Percentiles rank a stretch among this genome's conserved stretches.
phyloP scores from a whole-genome alignment of 2,329 filamentous ascomycete species.

The Proliferodiscus dingleyae region DNA sequence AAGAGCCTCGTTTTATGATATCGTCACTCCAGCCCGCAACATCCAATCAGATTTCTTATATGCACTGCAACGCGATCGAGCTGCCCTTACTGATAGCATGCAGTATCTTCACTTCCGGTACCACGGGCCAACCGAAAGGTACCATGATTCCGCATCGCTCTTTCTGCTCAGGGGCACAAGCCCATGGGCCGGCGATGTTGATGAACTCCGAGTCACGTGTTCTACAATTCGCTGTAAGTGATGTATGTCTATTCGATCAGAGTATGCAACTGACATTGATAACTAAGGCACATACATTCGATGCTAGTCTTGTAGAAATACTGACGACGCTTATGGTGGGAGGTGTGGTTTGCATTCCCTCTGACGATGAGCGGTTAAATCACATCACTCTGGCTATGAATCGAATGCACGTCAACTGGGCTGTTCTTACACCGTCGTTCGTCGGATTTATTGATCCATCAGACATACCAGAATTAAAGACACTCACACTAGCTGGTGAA shows the following conservation, averaged over 20 bases:
- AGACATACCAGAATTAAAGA: conserved; percentile 65
- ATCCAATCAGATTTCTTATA: neutral
- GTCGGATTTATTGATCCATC: conserved; percentile 75
- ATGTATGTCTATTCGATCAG: neutral
- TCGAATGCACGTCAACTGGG: conserved; percentile 15
- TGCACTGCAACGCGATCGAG: too few relatives aligned
- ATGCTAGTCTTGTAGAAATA: conserved; percentile 18
- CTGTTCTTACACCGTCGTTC: conserved; percentile 18
- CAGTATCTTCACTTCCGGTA: conserved; percentile 22
- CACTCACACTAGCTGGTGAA: conserved; percentile 84
- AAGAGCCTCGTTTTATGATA: neutral
- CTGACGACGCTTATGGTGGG: conserved; percentile 15
- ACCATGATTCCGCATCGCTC: conserved; percentile 13
- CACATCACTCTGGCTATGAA: conserved; percentile 16
- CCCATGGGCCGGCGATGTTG: conserved; percentile 4
- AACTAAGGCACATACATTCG: conserved; percentile 15
- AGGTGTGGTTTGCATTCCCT: conserved; percentile 20
- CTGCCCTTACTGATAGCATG: too few relatives aligned
- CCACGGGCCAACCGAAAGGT: conserved; percentile 23
- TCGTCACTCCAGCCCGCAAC: neutral
- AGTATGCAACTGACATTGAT: neutral
- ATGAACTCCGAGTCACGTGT: conserved; percentile 9
- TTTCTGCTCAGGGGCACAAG: conserved; percentile 9
- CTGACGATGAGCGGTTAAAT: conserved; percentile 17
- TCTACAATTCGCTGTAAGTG: conserved; percentile 16